These are phyloP conservation scores for Metschnikowia colocasiae DNA, from an alignment of 805 yeast species.

Conservation along the genomic window DNA sequence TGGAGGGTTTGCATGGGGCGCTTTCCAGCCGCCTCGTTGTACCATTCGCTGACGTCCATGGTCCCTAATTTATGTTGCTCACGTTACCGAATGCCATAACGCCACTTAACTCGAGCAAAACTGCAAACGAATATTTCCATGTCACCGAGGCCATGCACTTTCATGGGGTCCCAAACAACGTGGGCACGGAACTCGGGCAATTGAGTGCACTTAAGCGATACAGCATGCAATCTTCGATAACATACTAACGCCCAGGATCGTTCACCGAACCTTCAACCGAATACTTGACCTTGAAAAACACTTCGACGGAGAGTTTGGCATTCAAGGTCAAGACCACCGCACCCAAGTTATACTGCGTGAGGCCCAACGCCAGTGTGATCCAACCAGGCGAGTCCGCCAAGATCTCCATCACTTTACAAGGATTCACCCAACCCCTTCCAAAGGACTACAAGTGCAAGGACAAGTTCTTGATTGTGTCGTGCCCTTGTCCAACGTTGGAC, in stretches of 20 bases:
- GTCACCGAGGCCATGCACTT: too few species aligned
- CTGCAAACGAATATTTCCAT: too few species aligned
- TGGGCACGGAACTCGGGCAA: too few species aligned
- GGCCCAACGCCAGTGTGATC: constrained; percentile 87
- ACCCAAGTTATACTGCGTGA: constrained; percentile 90
- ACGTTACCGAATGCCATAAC: neutral
- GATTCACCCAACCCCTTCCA: constrained; percentile 70
- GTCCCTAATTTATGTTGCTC: neutral
- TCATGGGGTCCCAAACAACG: too few species aligned
- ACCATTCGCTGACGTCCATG: too few species aligned
- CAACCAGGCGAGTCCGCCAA: constrained; percentile 69
- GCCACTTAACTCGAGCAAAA: too few species aligned
- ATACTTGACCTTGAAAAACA: constrained; percentile 51
- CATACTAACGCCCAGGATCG: constrained; percentile 52
- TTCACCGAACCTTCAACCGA: constrained; percentile 70
- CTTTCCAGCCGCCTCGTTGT: neutral
- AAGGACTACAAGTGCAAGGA: constrained; percentile 79
- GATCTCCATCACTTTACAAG: constrained; percentile 82
- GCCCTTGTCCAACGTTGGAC: constrained; percentile 66
- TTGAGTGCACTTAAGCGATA: neutral
- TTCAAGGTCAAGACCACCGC: constrained; percentile 98
- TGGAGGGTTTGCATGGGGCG: neutral
- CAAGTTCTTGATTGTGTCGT: constrained; percentile 84
- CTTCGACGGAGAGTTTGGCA: constrained; percentile 60
- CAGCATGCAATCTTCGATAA: neutral